phyloP scores from a whole-genome alignment of 345 rosid genomes.

The Lepidium aucheri region DNA sequence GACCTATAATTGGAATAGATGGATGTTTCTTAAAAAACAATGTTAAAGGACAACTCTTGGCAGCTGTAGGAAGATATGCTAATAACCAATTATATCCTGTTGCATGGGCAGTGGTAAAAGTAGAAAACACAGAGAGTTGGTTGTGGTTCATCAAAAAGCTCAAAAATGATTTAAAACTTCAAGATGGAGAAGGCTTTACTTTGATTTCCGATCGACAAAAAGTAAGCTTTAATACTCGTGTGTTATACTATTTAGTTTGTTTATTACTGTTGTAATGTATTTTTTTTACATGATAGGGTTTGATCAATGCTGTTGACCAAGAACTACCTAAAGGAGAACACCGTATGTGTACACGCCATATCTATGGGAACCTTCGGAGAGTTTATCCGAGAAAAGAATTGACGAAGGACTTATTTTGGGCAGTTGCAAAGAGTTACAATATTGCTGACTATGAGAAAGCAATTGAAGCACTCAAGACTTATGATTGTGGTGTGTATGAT shows the following conservation, averaged over 20 bases:
- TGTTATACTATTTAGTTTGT: no score
- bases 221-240: no score
- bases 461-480: no score
- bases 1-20: neutral
- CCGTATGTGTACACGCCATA: no score
- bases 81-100: neutral
- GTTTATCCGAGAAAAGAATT: neutral
- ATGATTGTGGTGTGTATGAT: no score
- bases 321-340: neutral
- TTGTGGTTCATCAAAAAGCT: neutral
- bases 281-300: neutral
- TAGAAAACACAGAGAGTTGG: neutral
- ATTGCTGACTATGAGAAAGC: no score
- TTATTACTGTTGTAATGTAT: no score
- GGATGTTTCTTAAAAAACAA: neutral
- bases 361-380: neutral
- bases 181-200: neutral
- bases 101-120: neutral
- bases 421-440: no score
- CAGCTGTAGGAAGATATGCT: neutral
- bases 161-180: neutral
- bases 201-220: neutral
- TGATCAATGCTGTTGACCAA: neutral
- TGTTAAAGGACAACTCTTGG: neutral
- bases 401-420: neutral